These are phyloP conservation scores for Penicillium sp. DNA, from an alignment of 2,329 filamentous ascomycete genomes.

Conservation along the genomic window DNA sequence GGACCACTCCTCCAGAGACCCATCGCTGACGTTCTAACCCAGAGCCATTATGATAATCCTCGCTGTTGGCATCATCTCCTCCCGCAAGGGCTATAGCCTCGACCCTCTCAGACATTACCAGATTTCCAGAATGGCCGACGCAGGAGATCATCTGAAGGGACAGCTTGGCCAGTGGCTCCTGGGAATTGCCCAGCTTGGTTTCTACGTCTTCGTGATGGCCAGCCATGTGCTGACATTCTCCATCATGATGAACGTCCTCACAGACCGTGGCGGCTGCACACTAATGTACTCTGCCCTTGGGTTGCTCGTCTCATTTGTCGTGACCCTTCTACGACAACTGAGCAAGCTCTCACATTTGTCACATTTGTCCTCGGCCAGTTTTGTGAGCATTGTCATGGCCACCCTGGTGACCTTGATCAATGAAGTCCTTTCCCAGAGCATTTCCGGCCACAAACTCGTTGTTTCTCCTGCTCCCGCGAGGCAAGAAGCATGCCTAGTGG, in stretches of 20 bases:
- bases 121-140: slow-evolving; percentile 67
- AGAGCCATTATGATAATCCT: slow-evolving; percentile 54
- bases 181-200: slow-evolving; percentile 60
- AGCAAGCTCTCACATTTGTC: slow-evolving; percentile 61
- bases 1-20: neutral
- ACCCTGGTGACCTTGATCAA: slow-evolving; percentile 65
- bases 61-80: slow-evolving; percentile 53
- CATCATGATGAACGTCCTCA: slow-evolving; percentile 65
- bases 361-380: slow-evolving; percentile 60
- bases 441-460: slow-evolving; percentile 28
- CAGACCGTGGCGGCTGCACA: slow-evolving; percentile 59
- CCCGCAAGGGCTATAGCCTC: slow-evolving; percentile 59
- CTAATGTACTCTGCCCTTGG: slow-evolving; percentile 61
- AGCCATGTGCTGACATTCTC: slow-evolving; percentile 68
- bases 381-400: slow-evolving; percentile 62
- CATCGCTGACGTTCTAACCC: neutral
- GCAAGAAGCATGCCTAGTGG: slow-evolving; percentile 57
- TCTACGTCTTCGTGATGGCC: slow-evolving; percentile 66
- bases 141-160: slow-evolving; percentile 62
- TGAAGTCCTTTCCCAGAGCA: slow-evolving; percentile 53
- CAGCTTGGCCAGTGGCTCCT: slow-evolving; percentile 60
- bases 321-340: slow-evolving; percentile 61
- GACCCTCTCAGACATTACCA: slow-evolving; percentile 56
- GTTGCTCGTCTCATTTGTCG: slow-evolving; percentile 56
- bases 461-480: slow-evolving; percentile 44